Evolutionary conservation across 257 asterid species (phyloP).

Genomic region (Scutellaria minor): DNA sequence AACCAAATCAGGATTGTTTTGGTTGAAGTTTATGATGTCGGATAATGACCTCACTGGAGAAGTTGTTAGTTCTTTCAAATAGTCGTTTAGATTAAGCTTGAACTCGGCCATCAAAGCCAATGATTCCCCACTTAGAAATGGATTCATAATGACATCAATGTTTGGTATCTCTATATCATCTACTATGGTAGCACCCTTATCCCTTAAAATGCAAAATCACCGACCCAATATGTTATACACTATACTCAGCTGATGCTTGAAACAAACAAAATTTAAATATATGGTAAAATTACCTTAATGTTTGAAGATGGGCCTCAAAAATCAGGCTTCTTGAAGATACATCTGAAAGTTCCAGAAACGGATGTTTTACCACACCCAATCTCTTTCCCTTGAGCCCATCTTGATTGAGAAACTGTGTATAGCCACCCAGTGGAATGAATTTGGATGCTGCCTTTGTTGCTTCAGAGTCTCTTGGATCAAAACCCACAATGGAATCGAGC

Average conservation of each 20-base stretch:
- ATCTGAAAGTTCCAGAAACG: conserved; percentile 40
- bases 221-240: background rate
- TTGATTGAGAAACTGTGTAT: conserved; percentile 57
- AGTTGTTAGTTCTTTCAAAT: conserved; percentile 44
- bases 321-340: conserved; percentile 30
- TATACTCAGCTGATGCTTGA: background rate
- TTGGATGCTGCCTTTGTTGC: conserved; percentile 60
- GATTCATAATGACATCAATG: conserved; percentile 52
- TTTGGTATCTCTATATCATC: conserved; percentile 58
- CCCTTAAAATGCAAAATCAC: conserved; percentile 37
- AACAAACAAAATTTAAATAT: background rate
- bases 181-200: conserved; percentile 54
- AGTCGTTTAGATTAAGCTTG: conserved; percentile 52
- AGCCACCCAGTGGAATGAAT: conserved; percentile 66
- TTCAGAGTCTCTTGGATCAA: conserved; percentile 55
- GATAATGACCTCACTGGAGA: conserved; percentile 63
- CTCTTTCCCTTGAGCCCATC: conserved; percentile 72
- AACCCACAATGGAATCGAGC: conserved; percentile 66
- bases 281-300: conserved; percentile 37
- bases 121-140: conserved; percentile 52
- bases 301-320: conserved; percentile 45
- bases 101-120: conserved; percentile 60
- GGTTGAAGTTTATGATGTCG: conserved; percentile 62
- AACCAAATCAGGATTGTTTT: conserved; percentile 57
- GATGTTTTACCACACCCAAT: conserved; percentile 62